Percentiles rank a stretch among this genome's conserved stretches.
Conservation (phyloP, 306 rosid species). For the Cicer pinnatifidum region DNA sequence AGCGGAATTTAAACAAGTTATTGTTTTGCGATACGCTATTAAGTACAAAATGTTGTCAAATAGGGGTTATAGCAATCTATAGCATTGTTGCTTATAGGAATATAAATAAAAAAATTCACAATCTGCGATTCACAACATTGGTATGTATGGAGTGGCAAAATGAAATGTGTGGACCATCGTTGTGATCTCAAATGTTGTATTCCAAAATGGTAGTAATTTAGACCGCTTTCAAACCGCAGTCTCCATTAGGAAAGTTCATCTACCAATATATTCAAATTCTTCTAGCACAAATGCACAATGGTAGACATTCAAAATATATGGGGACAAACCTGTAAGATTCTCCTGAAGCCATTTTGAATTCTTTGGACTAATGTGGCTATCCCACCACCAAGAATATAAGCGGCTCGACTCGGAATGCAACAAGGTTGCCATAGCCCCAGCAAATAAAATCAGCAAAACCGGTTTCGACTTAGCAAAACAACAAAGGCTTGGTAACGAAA, state of each 20-base stretch:
- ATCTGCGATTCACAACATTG: no score
- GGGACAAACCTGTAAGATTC: slow-evolving; percentile 78
- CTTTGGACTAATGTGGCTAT: slow-evolving; percentile 93
- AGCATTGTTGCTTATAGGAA: no score
- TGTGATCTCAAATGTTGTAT: slow-evolving; percentile 34
- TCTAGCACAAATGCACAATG: slow-evolving; percentile 18
- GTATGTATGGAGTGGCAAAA: background rate
- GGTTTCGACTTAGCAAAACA: slow-evolving; percentile 58
- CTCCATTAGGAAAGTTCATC: background rate
- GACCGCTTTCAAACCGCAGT: background rate
- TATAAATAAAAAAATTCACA: no score
- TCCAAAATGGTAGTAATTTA: background rate
- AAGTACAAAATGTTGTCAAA: no score
- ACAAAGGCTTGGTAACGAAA: slow-evolving; percentile 51
- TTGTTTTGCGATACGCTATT: no score
- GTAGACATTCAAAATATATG: slow-evolving; percentile 7
- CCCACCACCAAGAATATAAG: slow-evolving; percentile 99
- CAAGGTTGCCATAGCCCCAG: slow-evolving; percentile 82
- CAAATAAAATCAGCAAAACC: slow-evolving; percentile 60
- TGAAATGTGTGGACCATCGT: background rate
- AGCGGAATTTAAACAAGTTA: no score
- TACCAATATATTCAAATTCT: slow-evolving; percentile 24
- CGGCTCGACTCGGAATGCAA: slow-evolving; percentile 86
- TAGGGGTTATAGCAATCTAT: no score
- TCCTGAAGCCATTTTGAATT: slow-evolving; percentile 99